Evolutionary conservation across 805 yeast species (phyloP), one percentile per base, ranked within the genome.

Genomic region (Nakazawaea molendinolei): DNA sequence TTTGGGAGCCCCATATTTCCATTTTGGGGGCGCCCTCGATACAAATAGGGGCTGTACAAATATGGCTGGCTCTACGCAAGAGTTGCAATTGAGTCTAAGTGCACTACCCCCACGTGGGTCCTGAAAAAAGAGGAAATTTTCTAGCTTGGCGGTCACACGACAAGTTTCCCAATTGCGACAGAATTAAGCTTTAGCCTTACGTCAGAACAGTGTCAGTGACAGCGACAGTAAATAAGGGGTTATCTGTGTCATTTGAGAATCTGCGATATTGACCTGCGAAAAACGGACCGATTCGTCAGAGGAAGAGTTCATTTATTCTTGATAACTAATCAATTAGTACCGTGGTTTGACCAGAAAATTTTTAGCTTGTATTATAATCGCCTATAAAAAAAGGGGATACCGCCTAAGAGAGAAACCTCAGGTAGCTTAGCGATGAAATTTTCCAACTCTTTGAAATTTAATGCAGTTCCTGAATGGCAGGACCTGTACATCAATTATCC

Each of bases 391-490:
- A 25, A 25, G 14, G 14, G 5, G 14, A 4, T 6, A 8, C 15
- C 10, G 17, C 8, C 3, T 8, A 24, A 12, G 6, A 24, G 3
- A 3, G 17, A 15, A 8, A 2, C 8, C 3, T 7, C 6, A 7
- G 8, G 6, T n/a, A 7, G 6, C 8, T 28, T 28, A 13, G 15
- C 2, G 12, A 69, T 69, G 76, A 69, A 69, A 56, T 69, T 69
- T 44, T 60, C 69, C 21, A 73, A 68, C 40, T 67, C 74, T 22
- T 52, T 69, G 35, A 67, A 67, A 49, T 65, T 69, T 44, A 69
- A 69, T 44, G 67, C 70, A n/a, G 76, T 69, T 23, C 76, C 76
- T 5, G 76, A 69, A 48, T 69, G 74, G 74, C 60, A 58, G 43
- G 74, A 68, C 36, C 45, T 55, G 31, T 69, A 69, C 42, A 47